Evolutionary conservation across 2,329 filamentous ascomycete genomes (phyloP), one percentile per base, ranked within the genome.

Genomic region (Orbilia blumenaviensis): DNA sequence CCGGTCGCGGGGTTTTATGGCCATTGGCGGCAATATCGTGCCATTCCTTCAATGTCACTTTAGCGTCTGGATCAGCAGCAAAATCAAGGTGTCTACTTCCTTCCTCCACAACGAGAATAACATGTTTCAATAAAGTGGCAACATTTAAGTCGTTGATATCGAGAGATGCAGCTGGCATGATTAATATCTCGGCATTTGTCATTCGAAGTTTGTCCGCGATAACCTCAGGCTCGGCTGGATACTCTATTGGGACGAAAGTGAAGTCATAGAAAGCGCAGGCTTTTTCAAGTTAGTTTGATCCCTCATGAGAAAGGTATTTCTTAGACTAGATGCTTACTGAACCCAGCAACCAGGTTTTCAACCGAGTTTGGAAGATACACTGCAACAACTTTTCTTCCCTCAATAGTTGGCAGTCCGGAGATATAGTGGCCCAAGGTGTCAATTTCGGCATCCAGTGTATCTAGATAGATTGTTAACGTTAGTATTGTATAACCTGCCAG

Each of bases 71-170:
- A 21, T 79, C 71, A 27, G 71, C 68, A 21, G 77, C 94, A 94
- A 94, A 99, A 83, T 97, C 94, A 87, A 99, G 91, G 82, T 98
- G 94, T 79, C 89, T 89, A 84, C 90, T 97, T 44, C 93, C 93
- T 81, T 93, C 88, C 80, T 97, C 94, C 3, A 96, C 93, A 10
- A 97, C 94, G 92, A 94, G 98, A 79, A 97, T 88, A 32, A 97
- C 86, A 79, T 93, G 89, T 77, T 89, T 90, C 50, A 99, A 86
- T 38, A 87, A 86, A 3, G 90, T 87, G 80, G 92, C 93, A 63
- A 86, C 87, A 80, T 90, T 88, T 62, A 89, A 87, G 10, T 96
- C 87, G 77, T 93, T 90, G 46, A 97, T 89, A 21, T 95, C 92
- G 71, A 98, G 88, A n/a, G 91, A 89, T 44, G 95, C 95, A 2